Percentiles rank a stretch among this genome's conserved stretches.
Conservation (phyloP, 495 filamentous ascomycete species). For the Xylaria grammica region DNA sequence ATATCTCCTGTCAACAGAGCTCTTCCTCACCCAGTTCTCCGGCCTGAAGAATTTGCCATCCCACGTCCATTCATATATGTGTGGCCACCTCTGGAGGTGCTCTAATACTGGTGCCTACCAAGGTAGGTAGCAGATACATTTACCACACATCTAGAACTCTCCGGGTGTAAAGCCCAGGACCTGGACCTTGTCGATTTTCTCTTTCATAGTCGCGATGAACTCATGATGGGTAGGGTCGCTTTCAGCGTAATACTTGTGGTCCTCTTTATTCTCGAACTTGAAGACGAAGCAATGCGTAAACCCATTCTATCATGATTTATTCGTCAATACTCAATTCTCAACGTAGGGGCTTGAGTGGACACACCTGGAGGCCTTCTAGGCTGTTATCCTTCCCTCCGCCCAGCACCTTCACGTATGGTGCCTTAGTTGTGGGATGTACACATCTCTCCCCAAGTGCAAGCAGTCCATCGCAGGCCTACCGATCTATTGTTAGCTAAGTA, state of each 20-base stretch:
- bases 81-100: too few relatives aligned
- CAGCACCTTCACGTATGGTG: conserved; percentile 61
- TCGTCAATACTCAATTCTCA: neutral
- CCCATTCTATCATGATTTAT: conserved; percentile 46
- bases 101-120: too few relatives aligned
- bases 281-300: conserved; percentile 65
- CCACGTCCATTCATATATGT: too few relatives aligned
- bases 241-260: conserved; percentile 59
- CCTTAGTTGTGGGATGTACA: conserved; percentile 54
- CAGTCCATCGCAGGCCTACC: conserved; percentile 35
- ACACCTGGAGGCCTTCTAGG: conserved; percentile 64
- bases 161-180: conserved; percentile 54
- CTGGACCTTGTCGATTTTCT: conserved; percentile 42
- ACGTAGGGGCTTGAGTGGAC: neutral
- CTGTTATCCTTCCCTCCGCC: conserved; percentile 68
- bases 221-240: conserved; percentile 58
- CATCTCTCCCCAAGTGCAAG: conserved; percentile 48
- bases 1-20: too few relatives aligned
- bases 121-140: neutral
- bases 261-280: conserved; percentile 64
- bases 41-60: conserved; percentile 1
- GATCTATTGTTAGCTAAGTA: conserved; percentile 13
- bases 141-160: conserved; percentile 31
- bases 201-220: conserved; percentile 46
- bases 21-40: too few relatives aligned